These are phyloP conservation scores for Rhazya stricta DNA, from an alignment of 257 asterid species.

Conservation along the genomic window DNA sequence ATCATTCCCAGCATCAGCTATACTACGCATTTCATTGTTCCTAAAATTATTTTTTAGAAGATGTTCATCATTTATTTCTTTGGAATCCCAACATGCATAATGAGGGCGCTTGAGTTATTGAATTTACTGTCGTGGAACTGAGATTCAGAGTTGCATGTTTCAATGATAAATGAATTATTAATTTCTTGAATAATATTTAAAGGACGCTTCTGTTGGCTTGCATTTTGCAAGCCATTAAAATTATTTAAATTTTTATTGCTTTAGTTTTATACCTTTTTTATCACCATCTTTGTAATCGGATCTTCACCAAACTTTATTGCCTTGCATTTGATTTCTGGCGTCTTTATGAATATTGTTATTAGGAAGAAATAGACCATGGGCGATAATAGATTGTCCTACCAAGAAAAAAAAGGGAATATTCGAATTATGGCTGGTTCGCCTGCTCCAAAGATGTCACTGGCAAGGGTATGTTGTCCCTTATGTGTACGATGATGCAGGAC, in stretches of 20 bases:
- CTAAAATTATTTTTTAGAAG: background rate
- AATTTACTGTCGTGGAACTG: background rate
- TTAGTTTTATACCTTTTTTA: conserved; percentile 6
- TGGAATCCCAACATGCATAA: background rate
- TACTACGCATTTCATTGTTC: conserved; percentile 9
- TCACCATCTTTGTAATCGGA: background rate
- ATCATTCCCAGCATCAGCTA: conserved; percentile 21
- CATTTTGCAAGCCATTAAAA: background rate
- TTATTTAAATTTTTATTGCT: background rate
- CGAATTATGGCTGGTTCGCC: conserved; percentile 91
- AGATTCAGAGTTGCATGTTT: background rate
- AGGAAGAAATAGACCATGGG: conserved; percentile 80
- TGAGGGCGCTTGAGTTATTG: background rate
- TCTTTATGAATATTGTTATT: conserved; percentile 23
- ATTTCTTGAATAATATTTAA: no score
- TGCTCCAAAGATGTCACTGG: conserved; percentile 76
- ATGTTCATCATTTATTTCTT: background rate
- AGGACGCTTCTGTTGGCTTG: background rate
- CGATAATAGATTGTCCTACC: conserved; percentile 77
- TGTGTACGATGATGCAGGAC: background rate
- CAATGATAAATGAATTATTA: no score
- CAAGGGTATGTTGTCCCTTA: conserved; percentile 63
- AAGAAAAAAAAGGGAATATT: no score
- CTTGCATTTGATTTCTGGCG: background rate
- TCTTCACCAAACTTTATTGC: background rate